Evolutionary conservation across 148 eudicot genomes (phyloP).

Genomic region (Nepenthes mirabilis): DNA sequence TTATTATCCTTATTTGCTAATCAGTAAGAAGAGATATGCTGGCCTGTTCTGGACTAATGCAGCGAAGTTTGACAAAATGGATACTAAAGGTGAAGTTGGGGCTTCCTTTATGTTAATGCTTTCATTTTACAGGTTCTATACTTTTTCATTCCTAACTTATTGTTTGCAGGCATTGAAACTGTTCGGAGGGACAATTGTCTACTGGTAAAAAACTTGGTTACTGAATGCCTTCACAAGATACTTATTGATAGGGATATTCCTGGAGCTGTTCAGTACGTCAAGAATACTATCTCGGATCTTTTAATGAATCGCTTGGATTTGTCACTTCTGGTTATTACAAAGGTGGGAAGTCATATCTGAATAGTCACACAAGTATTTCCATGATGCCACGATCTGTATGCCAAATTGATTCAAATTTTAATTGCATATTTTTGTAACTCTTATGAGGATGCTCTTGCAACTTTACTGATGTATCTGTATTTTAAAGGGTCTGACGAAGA

Average conservation of each 20-base stretch:
- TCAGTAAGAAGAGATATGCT: conserved; percentile 98
- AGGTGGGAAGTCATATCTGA: conserved; percentile 31
- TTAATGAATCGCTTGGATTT: conserved; percentile 94
- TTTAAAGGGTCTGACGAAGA: conserved; percentile 83
- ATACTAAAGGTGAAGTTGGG: conserved; percentile 65
- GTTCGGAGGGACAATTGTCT: conserved; percentile 95
- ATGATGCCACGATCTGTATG: background rate
- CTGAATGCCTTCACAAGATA: conserved; percentile 84
- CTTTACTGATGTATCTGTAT: conserved; percentile 10
- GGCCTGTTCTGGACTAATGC: conserved; percentile 93
- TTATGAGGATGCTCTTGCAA: background rate
- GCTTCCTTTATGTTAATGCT: conserved; percentile 1
- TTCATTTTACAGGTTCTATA: background rate
- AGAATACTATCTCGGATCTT: conserved; percentile 89
- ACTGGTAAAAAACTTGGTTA: conserved; percentile 85
- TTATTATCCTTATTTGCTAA: conserved; percentile 82
- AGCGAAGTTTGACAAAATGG: conserved; percentile 89
- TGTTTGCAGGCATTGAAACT: conserved; percentile 81
- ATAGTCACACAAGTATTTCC: background rate
- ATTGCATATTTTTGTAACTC: background rate
- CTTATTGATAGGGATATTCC: conserved; percentile 88
- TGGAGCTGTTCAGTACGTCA: conserved; percentile 86
- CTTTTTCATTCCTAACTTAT: background rate
- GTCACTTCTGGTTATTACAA: conserved; percentile 92
- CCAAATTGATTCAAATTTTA: background rate